These are phyloP conservation scores for Hanseniaspora sp. DNA, from an alignment of 1,139 yeast genomes.

Conservation along the genomic window DNA sequence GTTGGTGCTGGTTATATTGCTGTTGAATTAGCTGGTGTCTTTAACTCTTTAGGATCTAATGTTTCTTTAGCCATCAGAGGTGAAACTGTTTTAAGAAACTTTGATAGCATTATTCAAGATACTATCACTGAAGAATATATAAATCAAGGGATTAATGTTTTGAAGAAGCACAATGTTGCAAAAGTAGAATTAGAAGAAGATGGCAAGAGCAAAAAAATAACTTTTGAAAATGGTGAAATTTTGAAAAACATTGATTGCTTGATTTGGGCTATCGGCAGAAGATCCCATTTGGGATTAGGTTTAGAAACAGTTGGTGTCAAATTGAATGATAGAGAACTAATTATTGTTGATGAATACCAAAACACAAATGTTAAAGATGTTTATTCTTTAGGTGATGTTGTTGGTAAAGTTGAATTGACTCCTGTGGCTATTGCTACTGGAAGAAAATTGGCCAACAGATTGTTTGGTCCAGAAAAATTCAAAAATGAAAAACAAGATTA, in stretches of 20 bases:
- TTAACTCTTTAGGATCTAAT: constrained; percentile 77
- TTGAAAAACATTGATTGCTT: constrained; percentile 62
- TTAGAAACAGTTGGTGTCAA: constrained; percentile 66
- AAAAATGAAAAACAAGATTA: constrained; percentile 69
- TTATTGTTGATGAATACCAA: constrained; percentile 79
- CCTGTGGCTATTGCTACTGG: constrained; percentile 99
- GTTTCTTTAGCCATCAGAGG: constrained; percentile 84
- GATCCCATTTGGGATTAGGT: constrained; percentile 60
- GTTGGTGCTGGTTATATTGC: constrained; percentile 99
- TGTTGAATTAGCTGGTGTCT: constrained; percentile 87
- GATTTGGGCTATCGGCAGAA: constrained; percentile 92
- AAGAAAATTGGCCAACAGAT: constrained; percentile 77
- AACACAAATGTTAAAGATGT: constrained; percentile 61
- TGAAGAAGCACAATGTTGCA: constrained; percentile 50
- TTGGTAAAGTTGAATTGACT: constrained; percentile 82
- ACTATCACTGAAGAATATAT: constrained; percentile 70
- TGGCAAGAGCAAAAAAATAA: constrained; percentile 46
- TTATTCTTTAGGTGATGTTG: constrained; percentile 85
- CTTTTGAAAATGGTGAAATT: constrained; percentile 43
- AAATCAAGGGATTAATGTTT: constrained; percentile 68
- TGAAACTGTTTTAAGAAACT: constrained; percentile 74
- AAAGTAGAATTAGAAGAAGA: constrained; percentile 45
- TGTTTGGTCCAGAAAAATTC: constrained; percentile 68
- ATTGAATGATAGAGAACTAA: constrained; percentile 45
- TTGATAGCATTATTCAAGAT: constrained; percentile 70